Evolutionary conservation across 2,329 filamentous ascomycete genomes (phyloP).

Genomic region (Pseudogymnoascus sp.): DNA sequence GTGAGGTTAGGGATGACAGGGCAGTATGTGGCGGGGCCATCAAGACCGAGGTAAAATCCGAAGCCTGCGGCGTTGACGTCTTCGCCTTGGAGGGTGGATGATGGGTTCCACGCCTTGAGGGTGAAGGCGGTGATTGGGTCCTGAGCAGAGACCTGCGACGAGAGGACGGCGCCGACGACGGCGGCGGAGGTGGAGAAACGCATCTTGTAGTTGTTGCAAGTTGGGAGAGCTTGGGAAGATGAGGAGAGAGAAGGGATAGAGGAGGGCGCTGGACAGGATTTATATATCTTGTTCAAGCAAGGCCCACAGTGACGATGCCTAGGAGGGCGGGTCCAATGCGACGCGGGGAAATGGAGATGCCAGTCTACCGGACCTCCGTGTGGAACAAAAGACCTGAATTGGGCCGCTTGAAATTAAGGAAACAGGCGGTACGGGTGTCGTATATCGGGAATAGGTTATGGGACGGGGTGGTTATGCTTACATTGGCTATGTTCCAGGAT

Average conservation of each 20-base stretch:
- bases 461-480: neutral
- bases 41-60: slow-evolving; percentile 43
- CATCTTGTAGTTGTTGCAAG: neutral
- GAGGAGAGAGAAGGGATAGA: neutral
- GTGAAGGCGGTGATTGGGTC: slow-evolving; percentile 30
- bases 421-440: neutral
- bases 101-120: slow-evolving; percentile 32
- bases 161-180: neutral
- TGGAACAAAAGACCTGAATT: neutral
- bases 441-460: neutral
- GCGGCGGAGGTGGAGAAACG: neutral
- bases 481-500: neutral
- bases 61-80: slow-evolving; percentile 40
- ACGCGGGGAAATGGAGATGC: neutral
- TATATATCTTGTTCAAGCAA: neutral
- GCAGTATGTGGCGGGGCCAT: slow-evolving; percentile 41
- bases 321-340: neutral
- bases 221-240: neutral
- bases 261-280: neutral
- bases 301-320: neutral
- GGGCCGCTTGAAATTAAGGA: neutral
- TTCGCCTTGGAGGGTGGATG: slow-evolving; percentile 35
- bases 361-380: neutral
- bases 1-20: slow-evolving; percentile 32
- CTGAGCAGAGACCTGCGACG: neutral